Evolutionary conservation across 2,329 filamentous ascomycete species (phyloP).

Genomic region (Microsporum audouinii): DNA sequence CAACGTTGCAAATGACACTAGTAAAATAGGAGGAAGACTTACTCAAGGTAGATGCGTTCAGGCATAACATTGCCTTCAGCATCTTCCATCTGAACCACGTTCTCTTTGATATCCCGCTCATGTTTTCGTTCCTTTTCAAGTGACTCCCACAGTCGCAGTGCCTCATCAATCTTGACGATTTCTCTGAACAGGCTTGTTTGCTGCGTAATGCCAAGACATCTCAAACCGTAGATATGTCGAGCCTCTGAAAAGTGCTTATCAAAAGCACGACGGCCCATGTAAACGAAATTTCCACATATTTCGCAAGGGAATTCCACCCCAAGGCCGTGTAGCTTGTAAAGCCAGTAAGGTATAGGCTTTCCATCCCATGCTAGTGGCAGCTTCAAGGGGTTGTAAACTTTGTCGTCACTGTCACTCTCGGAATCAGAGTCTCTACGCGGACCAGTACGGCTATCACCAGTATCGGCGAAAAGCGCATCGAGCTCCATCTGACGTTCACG

Average conservation of each 20-base stretch:
- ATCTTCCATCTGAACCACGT: conserved; percentile 97
- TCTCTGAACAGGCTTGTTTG: conserved; percentile 86
- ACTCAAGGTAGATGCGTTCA: conserved; percentile 90
- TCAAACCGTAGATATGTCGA: conserved; percentile 82
- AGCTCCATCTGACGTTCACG: conserved; percentile 88
- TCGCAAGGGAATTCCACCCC: conserved; percentile 94
- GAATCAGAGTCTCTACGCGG: conserved; percentile 43
- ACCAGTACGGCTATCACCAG: conserved; percentile 31
- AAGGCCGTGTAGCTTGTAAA: conserved; percentile 91
- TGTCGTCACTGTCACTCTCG: conserved; percentile 66
- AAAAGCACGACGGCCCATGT: conserved; percentile 90
- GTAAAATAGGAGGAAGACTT: conserved; percentile 15
- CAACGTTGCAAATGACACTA: not conserved
- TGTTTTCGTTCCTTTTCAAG: conserved; percentile 76
- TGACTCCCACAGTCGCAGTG: conserved; percentile 81
- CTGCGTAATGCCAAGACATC: conserved; percentile 76
- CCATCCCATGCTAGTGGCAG: conserved; percentile 94
- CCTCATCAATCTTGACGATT: conserved; percentile 85
- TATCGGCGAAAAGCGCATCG: conserved; percentile 66
- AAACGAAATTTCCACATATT: conserved; percentile 97
- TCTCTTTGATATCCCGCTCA: conserved; percentile 62
- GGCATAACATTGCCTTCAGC: conserved; percentile 97
- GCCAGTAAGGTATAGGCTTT: conserved; percentile 97
- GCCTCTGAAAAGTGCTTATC: conserved; percentile 98
- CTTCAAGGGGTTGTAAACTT: conserved; percentile 93